Base-by-base conservation (phyloP, 2,329 filamentous ascomycete species). In the Fragosphaeria purpurea region DNA sequence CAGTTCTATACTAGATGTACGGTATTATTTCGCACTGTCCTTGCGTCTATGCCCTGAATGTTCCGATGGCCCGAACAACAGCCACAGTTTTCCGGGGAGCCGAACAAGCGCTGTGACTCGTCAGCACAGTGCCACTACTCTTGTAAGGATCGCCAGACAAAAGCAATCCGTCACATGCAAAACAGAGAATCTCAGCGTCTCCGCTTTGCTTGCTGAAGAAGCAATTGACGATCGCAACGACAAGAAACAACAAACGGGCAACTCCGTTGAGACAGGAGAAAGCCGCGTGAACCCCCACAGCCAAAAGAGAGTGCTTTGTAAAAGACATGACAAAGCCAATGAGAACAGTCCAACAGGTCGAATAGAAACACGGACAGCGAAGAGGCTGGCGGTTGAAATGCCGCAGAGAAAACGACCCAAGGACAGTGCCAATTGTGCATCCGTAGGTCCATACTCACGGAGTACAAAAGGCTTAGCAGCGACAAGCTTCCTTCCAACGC, bases 11-110 rank as follows among this genome's bases (percentile, higher is more conserved):
- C 22, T 22, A 22, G 3, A 22, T 22, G 3, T 3, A 22, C 22
- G 2, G 22, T 22, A 22, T 22, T 2, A 22, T 22, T 22, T 22
- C 22, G 22, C 22, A 22, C 22, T 22, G 22, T 22, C 22, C 22
- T 22, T 22, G 22, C 41, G 13, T 40, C 41, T 31, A 30, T 7
- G 41, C 22, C 52, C 47, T 54, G 38, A 13, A 48, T 41, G 44
- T 52, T 55, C 53, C 53, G 53, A 55, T 55, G 49, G 53, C 44
- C 53, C 53, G 53, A 52, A 37, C 42, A 41, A 37, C 53, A 50
- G 33, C 44, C 44, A 54, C 47, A 41, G 47, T 13, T 43, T 40
- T 22, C 48, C 48, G 48, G 39, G 10, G 31, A 34, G n/a, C 38
- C 2, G 32, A 43, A 44, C 38, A 38, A 41, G 42, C 31, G 32